Evolutionary conservation across 1,284 basidiomycete genomes (phyloP).

Genomic region (Trametes versicolor): DNA sequence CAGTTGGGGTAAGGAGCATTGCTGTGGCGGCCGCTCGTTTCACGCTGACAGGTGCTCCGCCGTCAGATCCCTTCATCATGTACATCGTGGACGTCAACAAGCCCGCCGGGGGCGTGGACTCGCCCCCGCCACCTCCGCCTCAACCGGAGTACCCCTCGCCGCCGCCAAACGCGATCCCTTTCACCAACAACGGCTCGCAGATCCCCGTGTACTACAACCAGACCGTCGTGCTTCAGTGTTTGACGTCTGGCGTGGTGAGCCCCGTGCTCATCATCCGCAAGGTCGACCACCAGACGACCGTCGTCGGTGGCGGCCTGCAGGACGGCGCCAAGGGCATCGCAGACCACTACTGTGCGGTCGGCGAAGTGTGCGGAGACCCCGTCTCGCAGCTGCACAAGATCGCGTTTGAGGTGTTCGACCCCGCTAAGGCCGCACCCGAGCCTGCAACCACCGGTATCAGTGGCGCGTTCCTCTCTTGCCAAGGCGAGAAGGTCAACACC

Average conservation of each 20-base stretch:
- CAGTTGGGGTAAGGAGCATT: conserved; percentile 73
- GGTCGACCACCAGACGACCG: conserved; percentile 90
- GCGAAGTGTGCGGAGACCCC: conserved; percentile 92
- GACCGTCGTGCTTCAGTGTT: conserved; percentile 93
- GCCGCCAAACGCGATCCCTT: conserved; percentile 87
- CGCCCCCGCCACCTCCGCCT: conserved; percentile 79
- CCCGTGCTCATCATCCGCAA: conserved; percentile 94
- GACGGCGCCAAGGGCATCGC: conserved; percentile 85
- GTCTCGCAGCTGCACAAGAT: conserved; percentile 97
- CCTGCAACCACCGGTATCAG: conserved; percentile 77
- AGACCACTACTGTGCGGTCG: conserved; percentile 81
- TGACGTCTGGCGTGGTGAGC: conserved; percentile 93
- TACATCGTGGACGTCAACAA: conserved; percentile 92
- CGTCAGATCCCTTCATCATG: conserved; percentile 90
- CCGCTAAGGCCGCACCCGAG: conserved; percentile 71
- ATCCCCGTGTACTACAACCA: conserved; percentile 96
- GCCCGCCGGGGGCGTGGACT: conserved; percentile 77
- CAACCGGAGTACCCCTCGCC: conserved; percentile 89
- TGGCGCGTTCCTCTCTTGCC: conserved; percentile 85
- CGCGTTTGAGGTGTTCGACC: conserved; percentile 89
- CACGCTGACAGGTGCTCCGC: conserved; percentile 26
- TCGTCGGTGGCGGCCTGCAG: conserved; percentile 87
- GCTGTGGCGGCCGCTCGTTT: conserved; percentile 23
- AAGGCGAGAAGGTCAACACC: conserved; percentile 90
- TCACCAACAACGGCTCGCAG: conserved; percentile 81